Evolutionary conservation across 2,329 filamentous ascomycete species (phyloP), one percentile per base, ranked within the genome.

Genomic region (Fusarium succisae): DNA sequence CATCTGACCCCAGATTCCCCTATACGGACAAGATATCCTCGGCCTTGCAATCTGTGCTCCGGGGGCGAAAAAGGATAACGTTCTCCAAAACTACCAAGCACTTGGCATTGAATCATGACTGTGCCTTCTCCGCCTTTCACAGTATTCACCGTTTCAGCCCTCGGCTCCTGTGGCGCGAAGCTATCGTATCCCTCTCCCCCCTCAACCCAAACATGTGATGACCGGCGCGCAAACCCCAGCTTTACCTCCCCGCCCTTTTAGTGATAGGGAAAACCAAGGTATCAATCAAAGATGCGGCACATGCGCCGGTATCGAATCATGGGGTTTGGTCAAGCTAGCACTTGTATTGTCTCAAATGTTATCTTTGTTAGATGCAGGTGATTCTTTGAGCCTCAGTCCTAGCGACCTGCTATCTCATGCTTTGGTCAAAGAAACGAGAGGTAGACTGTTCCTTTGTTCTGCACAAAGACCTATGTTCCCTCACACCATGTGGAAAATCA

Each of bases 221-320:
- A 14, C 8, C 55, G 24, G 30, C 24, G 18, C 30, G 35, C 32
- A 53, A 47, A 56, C 67, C 56, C 61, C 66, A 61, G 50, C 32
- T 53, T 66, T 56, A 15, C 32, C 32, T 35, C 38, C 66, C 48
- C 51, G 48, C n/a, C 63, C n/a, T 44, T 60, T 43, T 39, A 22
- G 30, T 6, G 38, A 38, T 32, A 35, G 18, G 22, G 30, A 43
- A 47, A 32, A 39, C 28, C 51, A 47, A 69, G 51, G 35, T 39
- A 55, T 54, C 32, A 51, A 17, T 17, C 32, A 48, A 8, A 59
- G 51, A 55, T 70, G 59, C 48, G 57, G 69, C 70, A 70, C 70
- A 73, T 73, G 70, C 70, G 30, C 70, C 30, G 48, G 37, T 73
- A 43, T 65, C 44, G 53, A 66, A 73, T 73, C 70, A 73, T 73